Percentiles rank a stretch among this genome's conserved stretches.
Conservation (phyloP, 73 alveolate species). For the Effrenium voratum region DNA sequence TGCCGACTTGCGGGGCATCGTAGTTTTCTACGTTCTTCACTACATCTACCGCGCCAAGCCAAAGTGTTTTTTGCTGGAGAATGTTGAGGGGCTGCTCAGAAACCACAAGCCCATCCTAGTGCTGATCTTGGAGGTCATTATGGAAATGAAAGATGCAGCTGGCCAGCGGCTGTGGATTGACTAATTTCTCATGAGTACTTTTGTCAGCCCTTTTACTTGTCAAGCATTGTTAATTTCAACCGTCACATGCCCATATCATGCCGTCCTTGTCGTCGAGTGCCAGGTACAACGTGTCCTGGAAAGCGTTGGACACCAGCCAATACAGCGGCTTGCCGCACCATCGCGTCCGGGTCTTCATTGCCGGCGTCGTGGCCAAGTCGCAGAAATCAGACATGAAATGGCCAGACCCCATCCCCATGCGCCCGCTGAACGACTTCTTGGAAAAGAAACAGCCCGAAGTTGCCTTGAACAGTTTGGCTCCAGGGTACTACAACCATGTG, state of each 20-base stretch:
- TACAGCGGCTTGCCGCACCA: not conserved
- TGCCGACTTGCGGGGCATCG: not conserved
- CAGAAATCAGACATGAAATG: too few relatives aligned
- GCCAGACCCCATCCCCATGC: not conserved
- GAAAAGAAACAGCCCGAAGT: not conserved
- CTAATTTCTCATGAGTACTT: not conserved
- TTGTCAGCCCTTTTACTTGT: not conserved
- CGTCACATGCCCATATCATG: not conserved
- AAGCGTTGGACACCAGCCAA: not conserved
- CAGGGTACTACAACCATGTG: not conserved
- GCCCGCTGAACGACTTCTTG: not conserved
- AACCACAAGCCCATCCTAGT: not conserved
- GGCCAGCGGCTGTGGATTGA: not conserved
- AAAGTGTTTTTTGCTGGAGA: not conserved
- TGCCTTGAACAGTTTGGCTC: not conserved
- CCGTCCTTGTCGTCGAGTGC: not conserved
- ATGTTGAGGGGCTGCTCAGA: not conserved
- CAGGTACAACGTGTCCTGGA: not conserved
- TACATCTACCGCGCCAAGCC: not conserved
- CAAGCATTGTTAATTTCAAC: not conserved
- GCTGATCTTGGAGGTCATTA: not conserved
- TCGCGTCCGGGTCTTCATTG: conserved; percentile 25
- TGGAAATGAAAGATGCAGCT: not conserved
- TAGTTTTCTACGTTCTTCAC: not conserved
- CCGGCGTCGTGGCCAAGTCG: too few relatives aligned